Conservation (phyloP, 148 eudicot species). For the Chenopodium berlandieri region DNA sequence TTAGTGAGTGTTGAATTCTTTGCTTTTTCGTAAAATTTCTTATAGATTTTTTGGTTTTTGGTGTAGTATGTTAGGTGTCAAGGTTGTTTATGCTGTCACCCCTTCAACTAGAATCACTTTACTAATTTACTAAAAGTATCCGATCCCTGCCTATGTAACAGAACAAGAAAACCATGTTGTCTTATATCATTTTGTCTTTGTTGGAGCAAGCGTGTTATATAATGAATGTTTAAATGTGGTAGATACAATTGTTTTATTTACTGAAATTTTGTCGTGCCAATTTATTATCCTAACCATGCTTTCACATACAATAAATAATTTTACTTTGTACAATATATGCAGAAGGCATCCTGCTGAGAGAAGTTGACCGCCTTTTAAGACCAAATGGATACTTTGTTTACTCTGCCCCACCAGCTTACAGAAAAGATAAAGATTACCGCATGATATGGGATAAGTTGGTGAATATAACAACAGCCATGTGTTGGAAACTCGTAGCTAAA, state of each 20-base stretch:
- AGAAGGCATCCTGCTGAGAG: conserved; percentile 88
- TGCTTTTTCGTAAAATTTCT: not conserved
- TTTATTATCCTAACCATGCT: no score
- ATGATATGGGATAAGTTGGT: conserved; percentile 77
- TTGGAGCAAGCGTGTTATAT: not conserved
- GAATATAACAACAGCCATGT: conserved; percentile 76
- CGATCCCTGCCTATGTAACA: not conserved
- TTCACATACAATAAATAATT: not conserved
- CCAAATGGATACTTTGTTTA: conserved; percentile 91
- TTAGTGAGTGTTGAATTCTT: not conserved
- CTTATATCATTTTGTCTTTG: not conserved
- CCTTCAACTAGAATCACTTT: not conserved
- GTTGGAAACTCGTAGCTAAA: conserved; percentile 86
- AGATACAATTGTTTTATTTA: not conserved
- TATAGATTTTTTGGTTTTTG: not conserved
- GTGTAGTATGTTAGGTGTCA: not conserved
- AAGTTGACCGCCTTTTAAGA: conserved; percentile 77
- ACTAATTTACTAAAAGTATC: not conserved
- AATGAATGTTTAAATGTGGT: not conserved
- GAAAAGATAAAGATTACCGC: conserved; percentile 89
- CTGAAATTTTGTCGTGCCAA: not conserved
- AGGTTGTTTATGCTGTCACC: not conserved
- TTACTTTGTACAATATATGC: not conserved
- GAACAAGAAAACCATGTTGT: not conserved
- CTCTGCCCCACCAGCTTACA: conserved; percentile 97